A percentile compares a stretch with the other conserved stretches of the same genome.
phyloP scores from a whole-genome alignment of 345 rosid species.

The Aurinia saxatilis region DNA sequence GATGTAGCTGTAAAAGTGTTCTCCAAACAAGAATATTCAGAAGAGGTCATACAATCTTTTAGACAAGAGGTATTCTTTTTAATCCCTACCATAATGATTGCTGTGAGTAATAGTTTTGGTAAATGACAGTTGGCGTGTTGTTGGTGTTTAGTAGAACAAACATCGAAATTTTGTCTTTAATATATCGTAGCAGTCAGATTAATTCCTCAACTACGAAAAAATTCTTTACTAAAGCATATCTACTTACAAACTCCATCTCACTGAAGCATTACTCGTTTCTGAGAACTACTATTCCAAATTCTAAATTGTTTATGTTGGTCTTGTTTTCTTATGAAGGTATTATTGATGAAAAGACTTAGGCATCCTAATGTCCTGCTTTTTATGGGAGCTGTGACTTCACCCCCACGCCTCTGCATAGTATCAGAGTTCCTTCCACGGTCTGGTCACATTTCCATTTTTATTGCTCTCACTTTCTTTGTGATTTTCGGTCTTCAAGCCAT shows the following conservation, averaged over 20 bases:
- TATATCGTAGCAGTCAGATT: neutral
- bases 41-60: conserved; percentile 70
- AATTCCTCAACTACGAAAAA: neutral
- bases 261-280: neutral
- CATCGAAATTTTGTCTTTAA: neutral
- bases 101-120: neutral
- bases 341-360: conserved; percentile 89
- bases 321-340: conserved; percentile 46
- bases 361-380: conserved; percentile 93
- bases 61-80: conserved; percentile 67
- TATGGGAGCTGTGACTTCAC: conserved; percentile 96
- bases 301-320: neutral
- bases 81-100: neutral
- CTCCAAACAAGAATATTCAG: conserved; percentile 91
- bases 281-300: neutral
- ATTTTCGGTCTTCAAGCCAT: neutral
- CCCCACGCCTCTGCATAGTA: conserved; percentile 89
- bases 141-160: neutral
- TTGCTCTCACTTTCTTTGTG: conserved; percentile 2
- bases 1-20: conserved; percentile 97
- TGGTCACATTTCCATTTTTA: conserved; percentile 18
- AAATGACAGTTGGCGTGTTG: neutral
- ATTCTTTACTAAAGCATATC: neutral
- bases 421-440: conserved; percentile 99
- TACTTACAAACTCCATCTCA: neutral